Evolutionary conservation across 1,284 basidiomycete species (phyloP), one percentile per base, ranked within the genome.

Genomic region (Omphalotus olearius): DNA sequence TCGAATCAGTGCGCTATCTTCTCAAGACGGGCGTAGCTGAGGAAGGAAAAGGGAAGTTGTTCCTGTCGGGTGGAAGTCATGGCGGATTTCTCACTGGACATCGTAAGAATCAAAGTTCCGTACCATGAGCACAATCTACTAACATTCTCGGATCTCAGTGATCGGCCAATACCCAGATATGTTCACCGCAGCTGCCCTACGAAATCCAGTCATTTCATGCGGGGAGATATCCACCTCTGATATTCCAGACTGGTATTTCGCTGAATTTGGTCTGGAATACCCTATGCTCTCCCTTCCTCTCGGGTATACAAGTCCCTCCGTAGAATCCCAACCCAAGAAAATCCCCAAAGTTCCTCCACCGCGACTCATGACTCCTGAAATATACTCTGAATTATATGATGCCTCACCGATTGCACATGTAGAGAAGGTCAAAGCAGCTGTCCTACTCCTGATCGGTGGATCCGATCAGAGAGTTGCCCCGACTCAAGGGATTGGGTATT

Each of bases 171-270:
- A 76, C 58, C 83, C 85, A 0, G 72, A 76, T 28, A 62, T 76
- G 20, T 89, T 85, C 66, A 75, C 73, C 7, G 85, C 83, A 0
- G 79, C 79, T 0, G 74, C 79, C 35, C 59, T 88, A 47, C 76
- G 83, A 41, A 91, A 91, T 59, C 88, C 88, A 0, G 88, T 90
- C 51, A 82, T 81, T 44, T 78, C 80, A 9, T 69, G 70, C 0
- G 80, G 80, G 5, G 78, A 82, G 38, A 67, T 81, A 18, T 67
- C 75, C 1, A 70, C 70, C 42, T 78, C 76, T 0, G 88, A 91
- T 57, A 89, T 90, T 38, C 78, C 83, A 2, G 88, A 90, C 59
- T 90, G 87, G 87, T 78, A 78, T 38, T 83, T 73, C 58, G 61
- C 67, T 11, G 87, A 90, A 64, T 80, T 82, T 49, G 81, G 75